These are phyloP conservation scores for Serendipita sp. DNA, from an alignment of 768 basidiomycete species.

Conservation along the genomic window DNA sequence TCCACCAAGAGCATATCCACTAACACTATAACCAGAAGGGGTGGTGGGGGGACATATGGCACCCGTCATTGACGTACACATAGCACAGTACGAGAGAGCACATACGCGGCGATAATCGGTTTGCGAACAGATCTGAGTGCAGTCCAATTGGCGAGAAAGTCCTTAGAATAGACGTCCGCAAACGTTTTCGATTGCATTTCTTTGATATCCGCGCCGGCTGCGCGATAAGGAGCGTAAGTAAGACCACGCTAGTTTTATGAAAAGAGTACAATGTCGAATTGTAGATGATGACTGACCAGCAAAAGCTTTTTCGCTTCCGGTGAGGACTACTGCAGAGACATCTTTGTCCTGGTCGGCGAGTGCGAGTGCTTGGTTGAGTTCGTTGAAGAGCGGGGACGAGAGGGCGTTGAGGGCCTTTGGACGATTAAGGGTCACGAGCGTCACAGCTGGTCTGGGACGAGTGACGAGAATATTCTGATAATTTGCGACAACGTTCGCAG, in stretches of 20 bases:
- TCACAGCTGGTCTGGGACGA: constrained; percentile 12
- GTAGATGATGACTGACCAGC: constrained; percentile 43
- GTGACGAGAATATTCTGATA: constrained; percentile 14
- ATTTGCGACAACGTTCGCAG: neutral
- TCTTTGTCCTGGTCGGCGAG: constrained; percentile 53
- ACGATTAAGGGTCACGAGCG: constrained; percentile 71
- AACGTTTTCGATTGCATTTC: constrained; percentile 96
- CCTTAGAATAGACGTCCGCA: constrained; percentile 71
- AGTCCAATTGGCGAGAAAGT: constrained; percentile 72
- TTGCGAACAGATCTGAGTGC: constrained; percentile 59
- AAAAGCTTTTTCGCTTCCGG: constrained; percentile 84
- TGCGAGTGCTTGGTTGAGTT: constrained; percentile 63
- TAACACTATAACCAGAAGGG: constrained; percentile 29
- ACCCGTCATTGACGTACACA: neutral
- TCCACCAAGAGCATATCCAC: constrained; percentile 85
- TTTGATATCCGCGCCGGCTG: constrained; percentile 96
- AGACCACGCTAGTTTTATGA: neutral
- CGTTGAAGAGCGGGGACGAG: constrained; percentile 58
- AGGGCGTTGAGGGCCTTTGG: constrained; percentile 87
- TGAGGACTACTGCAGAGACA: constrained; percentile 77
- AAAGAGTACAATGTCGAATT: neutral
- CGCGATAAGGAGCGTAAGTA: neutral
- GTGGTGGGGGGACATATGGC: neutral
- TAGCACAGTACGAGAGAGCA: neutral
- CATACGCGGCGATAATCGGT: constrained; percentile 73